Evolutionary conservation across 2,329 filamentous ascomycete species (phyloP), one percentile per base, ranked within the genome.

Genomic region (Paecilomyces sp.): DNA sequence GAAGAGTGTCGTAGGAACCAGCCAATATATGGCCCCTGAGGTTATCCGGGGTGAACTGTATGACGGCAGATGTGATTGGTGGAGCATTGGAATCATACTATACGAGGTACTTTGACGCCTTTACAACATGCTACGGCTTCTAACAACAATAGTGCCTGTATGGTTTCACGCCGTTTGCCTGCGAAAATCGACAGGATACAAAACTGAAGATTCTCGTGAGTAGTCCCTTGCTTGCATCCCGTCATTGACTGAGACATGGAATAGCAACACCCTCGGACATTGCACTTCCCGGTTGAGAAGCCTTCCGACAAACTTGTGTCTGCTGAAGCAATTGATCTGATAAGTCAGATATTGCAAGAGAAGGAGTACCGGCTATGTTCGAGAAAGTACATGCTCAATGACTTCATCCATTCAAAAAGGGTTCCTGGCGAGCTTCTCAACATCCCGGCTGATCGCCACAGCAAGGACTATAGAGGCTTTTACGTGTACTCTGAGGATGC

Each of bases 21-120:
- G 92, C 71, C 93, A 97, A 71, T 97, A 97, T 78, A 97, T 97
- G 94, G 93, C 94, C 0, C 93, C 93, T 1, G 94, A 97, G 77
- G 90, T 97, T 18, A 88, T 97, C 60, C 81, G 84, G 64, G 91
- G 92, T 30, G 84, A 91, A 55, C 78, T 83, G 41, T 97, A 97
- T 73, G 94, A 97, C 75, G 93, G 90, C 31, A 84, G 93, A 69
- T 97, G 93, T 75, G 93, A 97, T 75, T 97, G 85, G 91, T 97
- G 90, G 93, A 97, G 92, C 75, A 85, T 97, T 66, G 93, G 92
- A 57, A 87, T 97, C 70, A 97, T 97, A 70, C 76, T 97, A 59
- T 97, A 91, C 69, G 93, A 97, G 74, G 84, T 83, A 67, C 58
- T 70, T 64, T 34, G 4, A 18, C 34, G n/a, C 56, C 3, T 53